Percentiles rank a stretch among this genome's conserved stretches.
These are phyloP conservation scores for Biscutella auriculata DNA, from an alignment of 441 rosid species.

Conservation along the genomic window DNA sequence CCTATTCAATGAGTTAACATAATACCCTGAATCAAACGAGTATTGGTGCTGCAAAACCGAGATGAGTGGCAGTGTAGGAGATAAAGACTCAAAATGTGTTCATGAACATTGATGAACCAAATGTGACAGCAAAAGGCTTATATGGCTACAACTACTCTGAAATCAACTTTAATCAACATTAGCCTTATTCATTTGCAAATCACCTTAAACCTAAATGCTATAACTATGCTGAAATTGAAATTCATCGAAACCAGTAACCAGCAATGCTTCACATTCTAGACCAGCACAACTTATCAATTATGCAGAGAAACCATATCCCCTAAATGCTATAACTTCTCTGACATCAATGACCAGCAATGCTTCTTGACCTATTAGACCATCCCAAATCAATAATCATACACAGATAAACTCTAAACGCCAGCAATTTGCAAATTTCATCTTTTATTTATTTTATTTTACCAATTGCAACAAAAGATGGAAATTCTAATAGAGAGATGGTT, in stretches of 20 bases:
- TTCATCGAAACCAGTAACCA: background rate
- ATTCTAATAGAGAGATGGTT: background rate
- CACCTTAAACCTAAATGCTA: background rate
- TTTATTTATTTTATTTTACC: background rate
- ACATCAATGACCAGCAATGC: background rate
- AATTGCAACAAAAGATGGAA: background rate
- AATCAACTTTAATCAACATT: background rate
- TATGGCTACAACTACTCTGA: background rate
- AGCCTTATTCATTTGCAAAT: no score
- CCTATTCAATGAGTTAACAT: slow-evolving; percentile 25
- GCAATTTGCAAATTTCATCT: background rate
- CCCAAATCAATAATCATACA: background rate
- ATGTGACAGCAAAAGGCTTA: background rate
- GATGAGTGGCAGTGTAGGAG: background rate
- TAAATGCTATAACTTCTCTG: background rate
- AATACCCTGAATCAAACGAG: background rate
- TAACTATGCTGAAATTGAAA: background rate
- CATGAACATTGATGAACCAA: no score
- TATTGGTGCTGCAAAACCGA: background rate
- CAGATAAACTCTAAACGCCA: background rate
- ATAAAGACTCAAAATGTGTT: no score
- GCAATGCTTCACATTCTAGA: background rate
- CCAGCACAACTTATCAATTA: background rate
- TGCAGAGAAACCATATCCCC: background rate
- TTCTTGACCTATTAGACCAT: background rate